phyloP scores from a whole-genome alignment of 176 grass and related monocot genomes.

The Aegilops longissima region DNA sequence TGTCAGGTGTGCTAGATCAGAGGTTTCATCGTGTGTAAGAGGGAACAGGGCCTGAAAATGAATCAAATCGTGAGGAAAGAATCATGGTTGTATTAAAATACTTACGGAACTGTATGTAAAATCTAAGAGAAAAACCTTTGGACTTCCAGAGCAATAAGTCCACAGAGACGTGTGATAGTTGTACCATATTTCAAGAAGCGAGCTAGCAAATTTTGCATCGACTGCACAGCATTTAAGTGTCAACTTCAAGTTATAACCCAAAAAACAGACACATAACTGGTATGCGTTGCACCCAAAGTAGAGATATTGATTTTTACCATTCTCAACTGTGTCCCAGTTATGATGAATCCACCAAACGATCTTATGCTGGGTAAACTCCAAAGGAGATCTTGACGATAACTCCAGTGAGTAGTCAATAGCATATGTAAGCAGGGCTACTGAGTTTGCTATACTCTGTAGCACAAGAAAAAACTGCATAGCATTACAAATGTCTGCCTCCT shows the following conservation, averaged over 20 bases:
- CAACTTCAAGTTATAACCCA: not conserved
- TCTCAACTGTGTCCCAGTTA: conserved; percentile 61
- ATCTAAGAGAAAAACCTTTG: conserved; percentile 53
- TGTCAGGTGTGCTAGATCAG: conserved; percentile 59
- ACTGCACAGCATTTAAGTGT: conserved; percentile 35
- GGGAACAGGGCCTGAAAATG: conserved; percentile 40
- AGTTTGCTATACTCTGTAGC: conserved; percentile 48
- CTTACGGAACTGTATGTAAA: conserved; percentile 10
- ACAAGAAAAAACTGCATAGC: conserved; percentile 2
- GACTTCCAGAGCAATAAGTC: conserved; percentile 62
- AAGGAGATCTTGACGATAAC: conserved; percentile 82
- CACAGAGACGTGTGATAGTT: conserved; percentile 82
- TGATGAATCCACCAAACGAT: conserved; percentile 74
- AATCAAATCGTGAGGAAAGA: conserved; percentile 22
- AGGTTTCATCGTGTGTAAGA: conserved; percentile 47
- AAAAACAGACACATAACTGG: not conserved
- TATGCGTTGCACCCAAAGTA: conserved; percentile 1
- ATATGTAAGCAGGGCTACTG: conserved; percentile 50
- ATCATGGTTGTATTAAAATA: conserved; percentile 14
- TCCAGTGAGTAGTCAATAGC: conserved; percentile 62
- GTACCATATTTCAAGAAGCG: conserved; percentile 85
- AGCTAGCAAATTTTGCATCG: conserved; percentile 51
- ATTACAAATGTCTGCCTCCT: not conserved
- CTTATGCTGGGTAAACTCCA: conserved; percentile 71
- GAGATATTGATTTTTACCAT: conserved; percentile 42